Evolutionary conservation across 2,329 filamentous ascomycete species (phyloP), one percentile per base, ranked within the genome.

Genomic region (Epichloe festucae): DNA sequence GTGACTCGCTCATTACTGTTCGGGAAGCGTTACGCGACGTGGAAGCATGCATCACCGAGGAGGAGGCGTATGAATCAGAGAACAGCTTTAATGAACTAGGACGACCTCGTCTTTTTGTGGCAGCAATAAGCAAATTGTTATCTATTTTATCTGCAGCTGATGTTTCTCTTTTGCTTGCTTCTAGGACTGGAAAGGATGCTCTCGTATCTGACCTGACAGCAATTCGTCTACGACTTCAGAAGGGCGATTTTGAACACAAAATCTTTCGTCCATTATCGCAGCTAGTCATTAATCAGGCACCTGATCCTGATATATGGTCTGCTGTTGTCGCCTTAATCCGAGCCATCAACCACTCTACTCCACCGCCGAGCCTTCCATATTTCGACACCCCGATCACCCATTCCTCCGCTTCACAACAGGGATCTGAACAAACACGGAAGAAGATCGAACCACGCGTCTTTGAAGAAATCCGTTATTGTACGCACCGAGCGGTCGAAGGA

Each of bases 381-480:
- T 31, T 44, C 42, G 42, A 27, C 21, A 52, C 51, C 19, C 51
- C 51, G 14, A 53, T 53, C 35, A 47, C 51, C 43, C 47, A 53
- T 8, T 21, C 17, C n/a, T 42, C 40, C 17, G 40, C 40, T 42
- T 42, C 40, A 17, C 17, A 42, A 17, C 17, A 42, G 11, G 40
- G 17, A 5, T 42, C 40, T 11, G 40, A 42, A 42, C 40, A 42
- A 17, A 42, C 40, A 11, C 15, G 40, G 8, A 7, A 10, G 15
- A 14, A 14, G 14, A 35, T 27, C 5, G 15, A 45, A 27, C 42
- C 42, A 14, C 42, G 42, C 12, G 44, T 53, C 8, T 53, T 53
- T 43, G 48, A 53, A 31, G 48, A 53, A 43, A 53, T 53, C 34
- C 43, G 48, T 31, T 12, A 51, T 17, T 53, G 44, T 44, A 53